Conservation (phyloP, 306 rosid species). For the Canavalia ensiformis region DNA sequence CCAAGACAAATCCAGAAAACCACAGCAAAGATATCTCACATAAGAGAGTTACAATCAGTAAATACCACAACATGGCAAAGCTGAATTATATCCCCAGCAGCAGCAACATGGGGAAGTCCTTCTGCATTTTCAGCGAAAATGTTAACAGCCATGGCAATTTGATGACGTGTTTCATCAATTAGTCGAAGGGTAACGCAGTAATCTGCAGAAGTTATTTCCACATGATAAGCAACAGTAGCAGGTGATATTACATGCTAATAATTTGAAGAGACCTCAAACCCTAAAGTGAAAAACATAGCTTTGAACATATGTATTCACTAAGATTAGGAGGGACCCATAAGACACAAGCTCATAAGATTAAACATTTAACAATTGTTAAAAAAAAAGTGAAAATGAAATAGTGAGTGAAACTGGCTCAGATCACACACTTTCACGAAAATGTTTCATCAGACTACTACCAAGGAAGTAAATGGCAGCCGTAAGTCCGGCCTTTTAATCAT, state of each 20-base stretch:
- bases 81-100: slow-evolving; percentile 72
- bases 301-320: not conserved
- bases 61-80: slow-evolving; percentile 62
- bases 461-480: slow-evolving; percentile 71
- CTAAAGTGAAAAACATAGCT: not conserved
- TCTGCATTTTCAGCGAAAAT: slow-evolving; percentile 59
- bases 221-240: slow-evolving; percentile 22
- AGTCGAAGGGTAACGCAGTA: slow-evolving; percentile 57
- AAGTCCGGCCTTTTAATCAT: slow-evolving; percentile 90
- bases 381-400: not conserved
- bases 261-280: not conserved
- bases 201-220: slow-evolving; percentile 64
- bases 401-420: slow-evolving; percentile 64
- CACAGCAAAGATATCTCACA: not conserved
- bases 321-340: not conserved
- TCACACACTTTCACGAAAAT: slow-evolving; percentile 61
- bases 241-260: not conserved
- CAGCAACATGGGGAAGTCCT: slow-evolving; percentile 63
- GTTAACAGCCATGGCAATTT: slow-evolving; percentile 57
- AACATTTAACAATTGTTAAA: not conserved
- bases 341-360: not conserved
- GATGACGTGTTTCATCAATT: slow-evolving; percentile 59
- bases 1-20: not conserved
- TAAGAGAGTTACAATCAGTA: not conserved
- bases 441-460: slow-evolving; percentile 85